Conservation (phyloP, 2,329 filamentous ascomycete species). For the Akanthomyces muscarius region DNA sequence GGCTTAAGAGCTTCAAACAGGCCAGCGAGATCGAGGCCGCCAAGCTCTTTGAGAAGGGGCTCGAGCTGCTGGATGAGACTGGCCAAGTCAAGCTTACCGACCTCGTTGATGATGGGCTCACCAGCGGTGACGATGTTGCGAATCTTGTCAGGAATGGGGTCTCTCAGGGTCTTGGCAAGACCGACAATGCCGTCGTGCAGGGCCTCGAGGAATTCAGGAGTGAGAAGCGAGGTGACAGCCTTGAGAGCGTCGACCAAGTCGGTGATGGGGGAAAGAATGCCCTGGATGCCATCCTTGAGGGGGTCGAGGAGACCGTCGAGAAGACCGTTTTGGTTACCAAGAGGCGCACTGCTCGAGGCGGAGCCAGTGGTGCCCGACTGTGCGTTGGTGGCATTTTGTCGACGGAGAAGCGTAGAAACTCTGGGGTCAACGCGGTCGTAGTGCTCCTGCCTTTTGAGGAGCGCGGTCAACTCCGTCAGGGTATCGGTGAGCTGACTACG, state of each 20-base stretch:
- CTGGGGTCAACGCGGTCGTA: constrained; percentile 12
- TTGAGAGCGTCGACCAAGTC: constrained; percentile 29
- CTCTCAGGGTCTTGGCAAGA: constrained; percentile 32
- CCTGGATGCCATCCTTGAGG: constrained; percentile 13
- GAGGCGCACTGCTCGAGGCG: background rate
- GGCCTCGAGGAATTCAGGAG: constrained; percentile 36
- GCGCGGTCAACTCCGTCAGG: constrained; percentile 37
- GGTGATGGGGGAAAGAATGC: constrained; percentile 24
- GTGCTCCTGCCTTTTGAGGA: constrained; percentile 33
- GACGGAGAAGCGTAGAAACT: constrained; percentile 10
- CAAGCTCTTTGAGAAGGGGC: constrained; percentile 26
- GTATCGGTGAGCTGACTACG: constrained; percentile 44
- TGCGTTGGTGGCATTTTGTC: constrained; percentile 19
- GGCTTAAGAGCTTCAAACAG: constrained; percentile 29
- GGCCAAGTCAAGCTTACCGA: constrained; percentile 24
- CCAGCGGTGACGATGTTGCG: constrained; percentile 34
- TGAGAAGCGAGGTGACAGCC: constrained; percentile 31
- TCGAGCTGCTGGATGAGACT: constrained; percentile 21
- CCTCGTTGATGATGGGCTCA: constrained; percentile 32
- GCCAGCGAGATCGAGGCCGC: constrained; percentile 30
- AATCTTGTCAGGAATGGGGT: constrained; percentile 32
- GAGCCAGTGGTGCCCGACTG: background rate
- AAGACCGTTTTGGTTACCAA: constrained; percentile 14
- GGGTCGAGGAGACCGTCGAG: constrained; percentile 25
- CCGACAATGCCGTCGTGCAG: constrained; percentile 40